Conservation (phyloP, 306 rosid species). For the Trifolium repens region DNA sequence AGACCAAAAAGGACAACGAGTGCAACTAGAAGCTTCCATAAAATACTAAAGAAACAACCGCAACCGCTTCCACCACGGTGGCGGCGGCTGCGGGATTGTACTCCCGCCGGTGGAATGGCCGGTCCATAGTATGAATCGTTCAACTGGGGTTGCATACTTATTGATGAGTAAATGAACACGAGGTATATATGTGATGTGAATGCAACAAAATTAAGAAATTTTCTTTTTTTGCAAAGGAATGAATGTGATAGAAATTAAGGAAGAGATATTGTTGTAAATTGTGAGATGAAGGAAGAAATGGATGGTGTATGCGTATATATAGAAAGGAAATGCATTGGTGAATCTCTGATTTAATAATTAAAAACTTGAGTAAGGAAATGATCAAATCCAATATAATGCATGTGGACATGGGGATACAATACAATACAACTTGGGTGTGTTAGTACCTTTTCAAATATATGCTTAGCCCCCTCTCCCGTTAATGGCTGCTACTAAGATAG, state of each 20-base stretch:
- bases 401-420: background rate
- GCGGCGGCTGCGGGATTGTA: conserved; percentile 10
- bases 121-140: conserved; percentile 48
- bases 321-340: background rate
- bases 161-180: background rate
- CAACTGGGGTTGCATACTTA: conserved; percentile 43
- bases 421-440: background rate
- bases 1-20: conserved; percentile 48
- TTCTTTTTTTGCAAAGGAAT: background rate
- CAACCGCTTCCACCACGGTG: background rate
- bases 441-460: background rate
- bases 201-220: background rate
- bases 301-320: background rate
- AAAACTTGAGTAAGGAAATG: background rate
- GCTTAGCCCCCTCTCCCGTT: background rate
- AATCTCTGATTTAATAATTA: background rate
- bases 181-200: background rate
- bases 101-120: conserved; percentile 33
- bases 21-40: conserved; percentile 58
- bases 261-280: background rate
- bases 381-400: background rate
- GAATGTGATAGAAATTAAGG: background rate
- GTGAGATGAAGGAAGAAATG: background rate
- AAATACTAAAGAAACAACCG: conserved; percentile 56
- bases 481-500: background rate